Base-by-base conservation (phyloP, 495 filamentous ascomycete genomes). In the Tricharina praecox region DNA sequence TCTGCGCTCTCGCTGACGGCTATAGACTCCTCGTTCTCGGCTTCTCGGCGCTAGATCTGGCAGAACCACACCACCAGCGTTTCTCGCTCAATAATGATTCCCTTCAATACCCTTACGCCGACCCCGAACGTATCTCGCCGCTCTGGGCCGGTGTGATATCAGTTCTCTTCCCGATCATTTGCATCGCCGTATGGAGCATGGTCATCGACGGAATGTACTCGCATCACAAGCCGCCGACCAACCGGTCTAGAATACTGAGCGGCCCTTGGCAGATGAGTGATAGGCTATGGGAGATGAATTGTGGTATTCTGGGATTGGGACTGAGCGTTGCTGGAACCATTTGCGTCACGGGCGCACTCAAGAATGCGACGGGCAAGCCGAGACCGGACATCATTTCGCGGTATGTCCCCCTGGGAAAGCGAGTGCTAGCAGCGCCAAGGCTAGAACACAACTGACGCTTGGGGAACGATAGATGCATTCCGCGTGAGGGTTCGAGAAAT, bases 291-390 rank as follows among this genome's bases (percentile, higher is more conserved):
- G 81, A 93, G 62, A 67, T 87, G 58, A 85, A 90, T 51, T 81
- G 75, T 43, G 85, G 84, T 4, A 74, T 82, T 53, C 62, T 90
- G 38, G 85, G 85, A 3, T 64, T 93, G 21, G 65, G 74, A 25
- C 65, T 90, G 11, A 77, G 80, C 10, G 67, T 80, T 20, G 72
- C 71, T 23, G 63, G 74, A 9, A 69, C 79, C 1, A 88, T 84
- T 66, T 71, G 85, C 36, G 78, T 90, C 32, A 88, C 82, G 2
- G 79, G 81, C 36, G 79, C 74, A 10, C 72, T 93, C 64, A 93
- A 93, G 68, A 90, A 85, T 63, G 70, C 82, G 1, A 84, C 81
- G 51, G 85, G 85, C 30, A 92, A 90, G 60, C 85, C 85, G 8
- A 66, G 85, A 50, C 85, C 85, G 0, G 85, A 93, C 67, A 61